Evolutionary conservation across 2,329 filamentous ascomycete genomes (phyloP).

Genomic region (Pestalotiopsis fici): DNA sequence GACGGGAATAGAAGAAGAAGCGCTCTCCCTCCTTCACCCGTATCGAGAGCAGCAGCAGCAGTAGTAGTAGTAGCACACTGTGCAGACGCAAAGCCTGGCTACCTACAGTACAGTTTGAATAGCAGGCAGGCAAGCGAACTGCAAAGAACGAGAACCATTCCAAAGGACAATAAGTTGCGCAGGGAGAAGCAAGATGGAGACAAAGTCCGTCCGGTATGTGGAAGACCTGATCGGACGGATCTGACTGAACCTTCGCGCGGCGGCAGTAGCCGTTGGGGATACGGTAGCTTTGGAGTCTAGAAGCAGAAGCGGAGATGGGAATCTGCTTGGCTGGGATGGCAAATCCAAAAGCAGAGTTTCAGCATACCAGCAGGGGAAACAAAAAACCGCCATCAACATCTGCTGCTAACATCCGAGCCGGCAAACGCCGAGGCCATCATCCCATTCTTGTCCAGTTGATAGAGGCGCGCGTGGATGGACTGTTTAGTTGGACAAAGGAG

Average conservation of each 20-base stretch:
- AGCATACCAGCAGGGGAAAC: background rate
- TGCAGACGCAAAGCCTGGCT: background rate
- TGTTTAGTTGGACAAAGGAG: background rate
- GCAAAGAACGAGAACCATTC: background rate
- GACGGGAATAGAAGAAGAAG: background rate
- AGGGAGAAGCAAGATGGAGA: background rate
- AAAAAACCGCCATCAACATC: background rate
- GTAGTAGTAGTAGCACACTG: background rate
- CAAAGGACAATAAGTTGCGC: background rate
- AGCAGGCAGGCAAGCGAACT: background rate
- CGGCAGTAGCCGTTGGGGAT: slow-evolving; percentile 1
- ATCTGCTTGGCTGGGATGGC: background rate
- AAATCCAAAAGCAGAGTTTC: background rate
- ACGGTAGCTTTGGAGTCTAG: background rate
- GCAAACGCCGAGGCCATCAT: slow-evolving; percentile 5
- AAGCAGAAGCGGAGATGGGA: slow-evolving; percentile 10
- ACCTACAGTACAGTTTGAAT: background rate
- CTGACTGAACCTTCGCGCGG: slow-evolving; percentile 1
- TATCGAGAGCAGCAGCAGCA: background rate
- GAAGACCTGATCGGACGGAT: background rate
- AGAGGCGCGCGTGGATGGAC: background rate
- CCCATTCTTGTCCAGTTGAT: slow-evolving; percentile 1
- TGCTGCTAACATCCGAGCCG: slow-evolving; percentile 9
- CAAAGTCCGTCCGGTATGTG: background rate
- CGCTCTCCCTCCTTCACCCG: background rate